A percentile compares a stretch with the other conserved stretches of the same genome.
Evolutionary conservation across 495 filamentous ascomycete species (phyloP).

Genomic region (Paragyromitra xinjiangensis): DNA sequence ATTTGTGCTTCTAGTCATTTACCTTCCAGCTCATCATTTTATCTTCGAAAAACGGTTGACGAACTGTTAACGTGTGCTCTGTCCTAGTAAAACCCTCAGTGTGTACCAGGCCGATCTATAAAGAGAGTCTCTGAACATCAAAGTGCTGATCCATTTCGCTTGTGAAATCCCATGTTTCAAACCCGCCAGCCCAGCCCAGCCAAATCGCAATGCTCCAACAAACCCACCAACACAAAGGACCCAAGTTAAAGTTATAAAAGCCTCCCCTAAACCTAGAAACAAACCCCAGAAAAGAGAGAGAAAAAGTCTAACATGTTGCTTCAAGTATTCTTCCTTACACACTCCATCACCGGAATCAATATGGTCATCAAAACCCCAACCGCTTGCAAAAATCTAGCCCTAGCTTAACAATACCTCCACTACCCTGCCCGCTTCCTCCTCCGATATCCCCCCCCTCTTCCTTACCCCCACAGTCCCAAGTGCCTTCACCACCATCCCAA

Average conservation of each 20-base stretch:
- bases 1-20: not conserved
- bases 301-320: conserved; percentile 2
- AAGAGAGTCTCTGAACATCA: not conserved
- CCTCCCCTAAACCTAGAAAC: not conserved
- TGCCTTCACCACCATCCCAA: conserved; percentile 84
- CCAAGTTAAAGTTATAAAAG: conserved; percentile 15
- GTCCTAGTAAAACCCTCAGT: not conserved
- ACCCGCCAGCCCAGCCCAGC: conserved; percentile 3
- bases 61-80: not conserved
- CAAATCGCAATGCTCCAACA: conserved; percentile 14
- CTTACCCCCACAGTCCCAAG: conserved; percentile 80
- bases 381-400: not conserved
- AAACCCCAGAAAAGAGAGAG: conserved; percentile 1
- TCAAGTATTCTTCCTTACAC: conserved; percentile 1
- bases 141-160: not conserved
- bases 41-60: not conserved
- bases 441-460: conserved; percentile 37
- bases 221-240: conserved; percentile 6
- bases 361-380: not conserved
- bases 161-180: conserved; percentile 6
- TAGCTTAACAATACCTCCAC: conserved; percentile 51
- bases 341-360: not conserved
- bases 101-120: not conserved
- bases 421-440: conserved; percentile 52
- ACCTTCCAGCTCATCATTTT: not conserved